Conservation (phyloP, 305 asterid genomes). For the Fraxinus velutina region DNA sequence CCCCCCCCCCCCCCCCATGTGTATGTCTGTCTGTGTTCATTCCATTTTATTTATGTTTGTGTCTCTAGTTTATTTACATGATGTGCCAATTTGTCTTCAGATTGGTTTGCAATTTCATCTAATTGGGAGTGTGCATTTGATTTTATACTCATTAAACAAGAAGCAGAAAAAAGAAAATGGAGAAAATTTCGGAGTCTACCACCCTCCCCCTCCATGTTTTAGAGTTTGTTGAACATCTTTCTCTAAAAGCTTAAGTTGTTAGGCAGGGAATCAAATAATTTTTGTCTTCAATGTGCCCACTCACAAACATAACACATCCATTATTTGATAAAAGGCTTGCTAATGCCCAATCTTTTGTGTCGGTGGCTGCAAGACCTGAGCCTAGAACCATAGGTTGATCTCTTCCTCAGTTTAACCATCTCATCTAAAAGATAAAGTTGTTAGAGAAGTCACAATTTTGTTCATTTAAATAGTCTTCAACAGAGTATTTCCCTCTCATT, state of each 20-base stretch:
- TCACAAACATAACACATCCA: neutral
- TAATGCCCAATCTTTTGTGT: neutral
- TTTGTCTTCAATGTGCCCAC: neutral
- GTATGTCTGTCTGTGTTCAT: neutral
- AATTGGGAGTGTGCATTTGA: neutral
- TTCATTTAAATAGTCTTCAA: neutral
- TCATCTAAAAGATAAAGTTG: neutral
- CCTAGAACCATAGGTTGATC: neutral
- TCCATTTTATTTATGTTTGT: neutral
- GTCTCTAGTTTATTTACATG: neutral
- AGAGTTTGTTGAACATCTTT: neutral
- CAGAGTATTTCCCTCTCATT: neutral
- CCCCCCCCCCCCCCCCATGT: neutral
- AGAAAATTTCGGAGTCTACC: neutral
- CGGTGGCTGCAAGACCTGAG: neutral
- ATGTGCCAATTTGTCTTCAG: neutral
- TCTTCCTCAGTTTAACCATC: too few species aligned
- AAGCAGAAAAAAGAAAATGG: neutral
- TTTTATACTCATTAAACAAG: neutral
- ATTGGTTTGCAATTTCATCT: neutral
- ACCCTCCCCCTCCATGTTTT: neutral
- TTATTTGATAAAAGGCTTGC: neutral
- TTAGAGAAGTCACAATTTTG: neutral
- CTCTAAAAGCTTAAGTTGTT: neutral
- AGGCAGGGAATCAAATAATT: neutral